phyloP scores from a whole-genome alignment of 2,329 filamentous ascomycete species.

The Shiraia bambusicola region DNA sequence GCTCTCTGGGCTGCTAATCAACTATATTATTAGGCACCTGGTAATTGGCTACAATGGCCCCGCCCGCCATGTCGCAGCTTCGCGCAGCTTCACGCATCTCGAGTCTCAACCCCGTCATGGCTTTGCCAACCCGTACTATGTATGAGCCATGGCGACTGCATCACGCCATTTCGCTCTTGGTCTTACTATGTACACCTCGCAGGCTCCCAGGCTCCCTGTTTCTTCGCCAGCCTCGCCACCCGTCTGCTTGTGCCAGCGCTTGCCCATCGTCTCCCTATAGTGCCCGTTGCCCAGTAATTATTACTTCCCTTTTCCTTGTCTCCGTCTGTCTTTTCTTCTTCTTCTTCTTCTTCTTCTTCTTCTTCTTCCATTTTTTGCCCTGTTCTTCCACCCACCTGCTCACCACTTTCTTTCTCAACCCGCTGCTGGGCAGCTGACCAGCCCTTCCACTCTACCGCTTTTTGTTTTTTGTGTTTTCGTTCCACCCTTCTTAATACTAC shows the following conservation, averaged over 20 bases:
- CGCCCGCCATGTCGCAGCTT: conserved; percentile 36
- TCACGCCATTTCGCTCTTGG: conserved; percentile 35
- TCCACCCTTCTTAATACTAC: conserved; percentile 42
- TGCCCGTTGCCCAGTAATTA: conserved; percentile 33
- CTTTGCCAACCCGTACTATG: too few relatives aligned
- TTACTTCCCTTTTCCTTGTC: conserved; percentile 27
- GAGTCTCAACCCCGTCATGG: conserved; percentile 38
- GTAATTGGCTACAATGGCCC: conserved; percentile 30
- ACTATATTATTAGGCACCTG: too few relatives aligned
- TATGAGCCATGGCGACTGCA: conserved; percentile 20
- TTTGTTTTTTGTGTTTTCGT: too few relatives aligned
- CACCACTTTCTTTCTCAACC: conserved; percentile 30
- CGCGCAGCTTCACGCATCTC: conserved; percentile 35
- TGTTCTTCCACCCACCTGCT: conserved; percentile 30
- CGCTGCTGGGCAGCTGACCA: conserved; percentile 43
- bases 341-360: conserved; percentile 27
- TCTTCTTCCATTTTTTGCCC: too few relatives aligned
- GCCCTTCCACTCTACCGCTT: conserved; percentile 26
- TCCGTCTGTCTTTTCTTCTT: conserved; percentile 16
- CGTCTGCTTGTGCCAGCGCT: conserved; percentile 26
- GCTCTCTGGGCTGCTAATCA: too few relatives aligned
- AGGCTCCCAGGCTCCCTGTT: too few relatives aligned
- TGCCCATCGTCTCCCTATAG: conserved; percentile 26
- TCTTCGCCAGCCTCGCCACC: conserved; percentile 15
- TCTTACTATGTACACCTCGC: too few relatives aligned